phyloP scores from a whole-genome alignment of 345 rosid genomes.

The Gossypium stocksii region DNA sequence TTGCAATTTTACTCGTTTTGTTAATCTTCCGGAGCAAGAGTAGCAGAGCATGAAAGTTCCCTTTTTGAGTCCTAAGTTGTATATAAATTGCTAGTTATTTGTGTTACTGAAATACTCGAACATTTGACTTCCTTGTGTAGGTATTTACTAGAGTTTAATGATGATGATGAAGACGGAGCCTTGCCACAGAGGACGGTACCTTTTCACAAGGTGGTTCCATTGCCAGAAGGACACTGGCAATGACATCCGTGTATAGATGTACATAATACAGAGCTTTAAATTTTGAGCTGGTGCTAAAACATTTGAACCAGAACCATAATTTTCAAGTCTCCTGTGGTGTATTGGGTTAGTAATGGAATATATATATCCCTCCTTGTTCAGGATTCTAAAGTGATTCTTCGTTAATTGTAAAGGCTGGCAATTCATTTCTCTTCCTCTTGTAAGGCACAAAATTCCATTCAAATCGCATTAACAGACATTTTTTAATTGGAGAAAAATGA shows the following conservation, averaged over 20 bases:
- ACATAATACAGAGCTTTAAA: not conserved
- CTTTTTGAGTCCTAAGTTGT: not conserved
- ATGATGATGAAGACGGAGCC: constrained; percentile 94
- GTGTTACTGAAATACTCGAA: not conserved
- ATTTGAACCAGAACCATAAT: not conserved
- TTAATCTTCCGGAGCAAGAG: not conserved
- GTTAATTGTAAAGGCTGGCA: no score
- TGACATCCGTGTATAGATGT: constrained; percentile 36
- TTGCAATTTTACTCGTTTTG: not conserved
- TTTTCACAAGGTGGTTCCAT: constrained; percentile 68
- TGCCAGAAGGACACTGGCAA: constrained; percentile 82
- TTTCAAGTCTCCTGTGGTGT: not conserved
- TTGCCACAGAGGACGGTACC: constrained; percentile 85
- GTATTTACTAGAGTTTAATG: constrained; percentile 86
- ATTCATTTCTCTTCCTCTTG: not conserved
- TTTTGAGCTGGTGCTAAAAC: not conserved
- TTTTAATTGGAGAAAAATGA: no score
- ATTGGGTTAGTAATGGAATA: not conserved
- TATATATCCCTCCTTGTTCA: not conserved
- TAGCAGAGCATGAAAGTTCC: not conserved
- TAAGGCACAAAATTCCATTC: no score
- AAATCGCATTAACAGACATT: no score
- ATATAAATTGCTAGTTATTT: not conserved
- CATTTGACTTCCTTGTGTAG: constrained; percentile 33
- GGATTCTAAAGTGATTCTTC: not conserved